Evolutionary conservation across 2,329 filamentous ascomycete genomes (phyloP).

Genomic region (Fusarium sp.): DNA sequence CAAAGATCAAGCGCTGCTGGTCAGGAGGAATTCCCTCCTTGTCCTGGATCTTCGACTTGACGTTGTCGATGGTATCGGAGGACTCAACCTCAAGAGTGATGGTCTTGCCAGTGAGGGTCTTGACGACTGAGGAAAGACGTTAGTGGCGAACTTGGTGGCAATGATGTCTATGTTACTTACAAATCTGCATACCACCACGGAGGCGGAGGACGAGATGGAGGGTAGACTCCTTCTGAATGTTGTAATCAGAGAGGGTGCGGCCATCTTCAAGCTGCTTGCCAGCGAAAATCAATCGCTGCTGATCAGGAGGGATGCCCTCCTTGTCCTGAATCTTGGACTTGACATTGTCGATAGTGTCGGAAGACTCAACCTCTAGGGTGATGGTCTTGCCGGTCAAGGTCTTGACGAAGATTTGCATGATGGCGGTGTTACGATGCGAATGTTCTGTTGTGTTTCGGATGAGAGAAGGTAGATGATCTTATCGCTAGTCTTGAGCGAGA

Average conservation of each 20-base stretch:
- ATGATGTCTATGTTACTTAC: constrained; percentile 54
- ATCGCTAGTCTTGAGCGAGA: constrained; percentile 26
- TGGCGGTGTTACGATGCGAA: constrained; percentile 56
- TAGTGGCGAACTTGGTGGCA: constrained; percentile 22
- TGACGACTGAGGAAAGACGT: constrained; percentile 67
- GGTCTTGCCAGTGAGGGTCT: constrained; percentile 92
- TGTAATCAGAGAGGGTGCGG: constrained; percentile 68
- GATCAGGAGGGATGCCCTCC: constrained; percentile 96
- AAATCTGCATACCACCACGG: constrained; percentile 75
- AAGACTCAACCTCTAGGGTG: constrained; percentile 80
- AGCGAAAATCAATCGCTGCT: constrained; percentile 95
- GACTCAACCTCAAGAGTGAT: constrained; percentile 93
- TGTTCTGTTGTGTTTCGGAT: constrained; percentile 41
- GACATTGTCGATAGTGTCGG: constrained; percentile 96
- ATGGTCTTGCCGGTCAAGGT: constrained; percentile 82
- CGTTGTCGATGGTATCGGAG: constrained; percentile 93
- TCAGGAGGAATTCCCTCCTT: constrained; percentile 97
- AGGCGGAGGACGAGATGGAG: constrained; percentile 83
- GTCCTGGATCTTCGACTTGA: constrained; percentile 97
- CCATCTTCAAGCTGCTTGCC: constrained; percentile 98
- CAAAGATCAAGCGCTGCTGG: constrained; percentile 95
- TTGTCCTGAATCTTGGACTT: constrained; percentile 99
- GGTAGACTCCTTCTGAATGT: constrained; percentile 74
- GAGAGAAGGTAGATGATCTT: constrained; percentile 4
- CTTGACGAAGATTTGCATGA: constrained; percentile 99